These are phyloP conservation scores for Tuber indicum DNA, from an alignment of 495 filamentous ascomycete species.

Conservation along the genomic window DNA sequence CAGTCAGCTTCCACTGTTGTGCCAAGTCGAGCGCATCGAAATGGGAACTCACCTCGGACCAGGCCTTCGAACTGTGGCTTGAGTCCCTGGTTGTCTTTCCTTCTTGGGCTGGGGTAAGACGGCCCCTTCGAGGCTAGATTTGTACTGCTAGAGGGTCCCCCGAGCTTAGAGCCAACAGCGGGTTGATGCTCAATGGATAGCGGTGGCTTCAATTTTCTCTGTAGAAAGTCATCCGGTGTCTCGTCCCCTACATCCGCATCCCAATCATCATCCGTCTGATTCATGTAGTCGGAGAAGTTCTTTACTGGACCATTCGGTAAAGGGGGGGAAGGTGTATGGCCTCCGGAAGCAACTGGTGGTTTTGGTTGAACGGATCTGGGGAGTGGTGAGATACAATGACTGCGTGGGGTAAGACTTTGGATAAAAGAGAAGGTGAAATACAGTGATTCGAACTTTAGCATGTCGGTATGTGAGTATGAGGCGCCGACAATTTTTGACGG, in stretches of 20 bases:
- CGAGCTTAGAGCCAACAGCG: slow-evolving; percentile 30
- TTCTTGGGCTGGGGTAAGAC: slow-evolving; percentile 78
- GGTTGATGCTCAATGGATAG: slow-evolving; percentile 41
- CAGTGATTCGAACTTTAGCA: slow-evolving; percentile 76
- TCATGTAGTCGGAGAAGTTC: slow-evolving; percentile 69
- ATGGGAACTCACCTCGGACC: slow-evolving; percentile 55
- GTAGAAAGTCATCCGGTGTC: slow-evolving; percentile 40
- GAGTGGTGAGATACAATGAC: slow-evolving; percentile 46
- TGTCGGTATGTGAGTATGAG: slow-evolving; percentile 92
- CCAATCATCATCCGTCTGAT: slow-evolving; percentile 71
- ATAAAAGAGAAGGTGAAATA: slow-evolving; percentile 40
- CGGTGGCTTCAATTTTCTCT: slow-evolving; percentile 35
- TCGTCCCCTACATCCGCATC: slow-evolving; percentile 55
- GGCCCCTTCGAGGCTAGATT: slow-evolving; percentile 48
- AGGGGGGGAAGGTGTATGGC: slow-evolving; percentile 27
- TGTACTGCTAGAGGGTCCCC: slow-evolving; percentile 22
- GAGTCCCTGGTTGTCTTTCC: slow-evolving; percentile 85
- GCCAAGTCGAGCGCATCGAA: neutral
- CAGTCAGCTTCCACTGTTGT: neutral
- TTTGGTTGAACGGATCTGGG: slow-evolving; percentile 53
- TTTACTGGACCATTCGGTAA: slow-evolving; percentile 30
- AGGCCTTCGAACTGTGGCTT: slow-evolving; percentile 97
- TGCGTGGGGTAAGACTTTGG: slow-evolving; percentile 37
- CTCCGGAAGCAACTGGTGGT: slow-evolving; percentile 48
- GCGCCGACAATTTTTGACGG: slow-evolving; percentile 81